phyloP scores from a whole-genome alignment of 805 yeast species.

The Saccharomycopsis lassenensis region DNA sequence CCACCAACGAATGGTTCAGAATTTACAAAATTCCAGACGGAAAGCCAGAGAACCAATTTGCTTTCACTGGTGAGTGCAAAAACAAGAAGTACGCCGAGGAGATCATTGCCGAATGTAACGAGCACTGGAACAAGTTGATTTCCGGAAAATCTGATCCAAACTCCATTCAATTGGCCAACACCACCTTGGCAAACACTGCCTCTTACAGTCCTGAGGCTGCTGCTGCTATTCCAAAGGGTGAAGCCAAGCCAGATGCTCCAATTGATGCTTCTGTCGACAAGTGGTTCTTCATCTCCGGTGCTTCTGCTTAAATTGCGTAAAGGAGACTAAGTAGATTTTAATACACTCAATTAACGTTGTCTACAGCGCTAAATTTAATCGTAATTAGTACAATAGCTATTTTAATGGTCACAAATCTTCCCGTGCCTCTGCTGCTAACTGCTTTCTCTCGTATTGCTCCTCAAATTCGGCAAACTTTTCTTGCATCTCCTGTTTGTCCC shows the following conservation, averaged over 20 bases:
- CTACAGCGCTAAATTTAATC: no score
- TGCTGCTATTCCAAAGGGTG: conserved; percentile 55
- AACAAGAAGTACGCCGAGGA: conserved; percentile 79
- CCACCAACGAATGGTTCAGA: conserved; percentile 97
- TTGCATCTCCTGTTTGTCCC: conserved; percentile 36
- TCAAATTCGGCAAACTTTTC: conserved; percentile 31
- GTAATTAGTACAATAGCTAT: no score
- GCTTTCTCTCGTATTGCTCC: conserved; percentile 34
- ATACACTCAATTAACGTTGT: no score
- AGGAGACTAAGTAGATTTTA: neutral
- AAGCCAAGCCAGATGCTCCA: conserved; percentile 76
- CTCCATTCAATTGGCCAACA: conserved; percentile 67
- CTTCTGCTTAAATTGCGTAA: conserved; percentile 33
- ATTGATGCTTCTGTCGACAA: conserved; percentile 94
- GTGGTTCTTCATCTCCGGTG: conserved; percentile 96
- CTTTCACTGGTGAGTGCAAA: conserved; percentile 91
- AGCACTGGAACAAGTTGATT: conserved; percentile 74
- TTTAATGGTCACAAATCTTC: no score
- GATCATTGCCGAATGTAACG: conserved; percentile 69
- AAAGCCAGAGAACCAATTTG: conserved; percentile 91
- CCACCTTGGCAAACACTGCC: conserved; percentile 52
- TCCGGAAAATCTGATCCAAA: conserved; percentile 47
- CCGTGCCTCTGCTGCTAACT: no score
- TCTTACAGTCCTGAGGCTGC: conserved; percentile 38
- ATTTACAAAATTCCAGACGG: conserved; percentile 98